Conservation (phyloP, 2,329 filamentous ascomycete species). For the Elsinoe fawcettii region DNA sequence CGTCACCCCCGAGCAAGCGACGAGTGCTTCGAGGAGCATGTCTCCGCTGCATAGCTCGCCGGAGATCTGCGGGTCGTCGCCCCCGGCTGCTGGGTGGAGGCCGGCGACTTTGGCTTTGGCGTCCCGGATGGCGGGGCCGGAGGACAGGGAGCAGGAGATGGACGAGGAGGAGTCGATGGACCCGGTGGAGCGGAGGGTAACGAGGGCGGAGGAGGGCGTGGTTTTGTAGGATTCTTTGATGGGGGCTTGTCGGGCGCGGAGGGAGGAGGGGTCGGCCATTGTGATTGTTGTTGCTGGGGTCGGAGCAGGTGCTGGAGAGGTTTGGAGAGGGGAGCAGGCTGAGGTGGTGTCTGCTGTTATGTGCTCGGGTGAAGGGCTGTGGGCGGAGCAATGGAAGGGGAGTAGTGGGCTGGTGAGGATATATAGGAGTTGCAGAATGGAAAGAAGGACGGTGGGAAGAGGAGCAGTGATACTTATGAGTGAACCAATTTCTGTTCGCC, state of each 20-base stretch:
- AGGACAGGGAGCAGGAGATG: slow-evolving; percentile 42
- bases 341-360: not conserved
- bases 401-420: not conserved
- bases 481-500: not conserved
- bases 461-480: not conserved
- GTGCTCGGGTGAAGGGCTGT: not conserved
- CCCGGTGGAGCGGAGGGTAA: slow-evolving; percentile 40
- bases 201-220: slow-evolving; percentile 38
- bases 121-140: slow-evolving; percentile 33
- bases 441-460: not conserved
- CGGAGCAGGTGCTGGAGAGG: not conserved
- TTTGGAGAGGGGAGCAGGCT: not conserved
- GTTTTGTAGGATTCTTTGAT: slow-evolving; percentile 41
- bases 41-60: slow-evolving; percentile 45
- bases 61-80: slow-evolving; percentile 35
- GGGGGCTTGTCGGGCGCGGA: slow-evolving; percentile 43
- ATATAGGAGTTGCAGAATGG: not conserved
- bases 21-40: slow-evolving; percentile 44
- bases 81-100: slow-evolving; percentile 42
- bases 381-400: not conserved
- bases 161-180: slow-evolving; percentile 36
- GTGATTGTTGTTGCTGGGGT: not conserved
- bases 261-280: slow-evolving; percentile 22
- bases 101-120: slow-evolving; percentile 39
- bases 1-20: slow-evolving; percentile 46